Percentiles rank a stretch among this genome's conserved stretches.
These are phyloP conservation scores for Nothophytophthora sp. DNA, from an alignment of 352 stramenopile genomes.

Conservation along the genomic window DNA sequence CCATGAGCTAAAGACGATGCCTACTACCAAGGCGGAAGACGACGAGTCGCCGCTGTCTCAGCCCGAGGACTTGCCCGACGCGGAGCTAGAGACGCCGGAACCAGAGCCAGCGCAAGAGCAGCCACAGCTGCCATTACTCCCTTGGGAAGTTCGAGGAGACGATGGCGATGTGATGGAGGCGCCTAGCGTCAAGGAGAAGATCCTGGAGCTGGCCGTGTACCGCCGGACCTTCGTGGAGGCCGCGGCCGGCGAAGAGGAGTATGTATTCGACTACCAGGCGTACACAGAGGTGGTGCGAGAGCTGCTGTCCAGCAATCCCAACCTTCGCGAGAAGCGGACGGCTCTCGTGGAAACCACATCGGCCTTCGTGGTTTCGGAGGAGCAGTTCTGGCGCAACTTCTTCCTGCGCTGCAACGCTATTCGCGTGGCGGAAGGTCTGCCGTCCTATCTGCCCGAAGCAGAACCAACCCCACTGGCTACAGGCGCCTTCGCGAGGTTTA, in stretches of 20 bases:
- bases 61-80: slow-evolving; percentile 16
- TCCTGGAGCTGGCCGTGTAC: slow-evolving; percentile 64
- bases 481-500: slow-evolving; percentile 50
- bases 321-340: slow-evolving; percentile 60
- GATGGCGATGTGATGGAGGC: slow-evolving; percentile 40
- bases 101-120: slow-evolving; percentile 7
- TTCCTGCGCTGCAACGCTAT: slow-evolving; percentile 71
- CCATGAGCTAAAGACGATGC: slow-evolving; percentile 21
- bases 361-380: slow-evolving; percentile 43
- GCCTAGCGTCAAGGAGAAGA: slow-evolving; percentile 42
- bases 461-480: slow-evolving; percentile 7
- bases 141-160: slow-evolving; percentile 48
- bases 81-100: slow-evolving; percentile 22
- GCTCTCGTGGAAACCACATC: slow-evolving; percentile 38
- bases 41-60: slow-evolving; percentile 29
- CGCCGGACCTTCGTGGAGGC: slow-evolving; percentile 63
- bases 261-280: slow-evolving; percentile 54
- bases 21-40: slow-evolving; percentile 25
- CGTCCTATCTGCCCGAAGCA: slow-evolving; percentile 57
- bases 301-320: slow-evolving; percentile 56
- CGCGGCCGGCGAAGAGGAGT: slow-evolving; percentile 61
- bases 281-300: slow-evolving; percentile 50
- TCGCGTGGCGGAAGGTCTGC: slow-evolving; percentile 30
- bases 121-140: slow-evolving; percentile 28
- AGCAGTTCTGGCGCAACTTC: slow-evolving; percentile 72